A percentile compares a stretch with the other conserved stretches of the same genome.
phyloP scores from a whole-genome alignment of 2,329 filamentous ascomycete genomes.

The Diaporthe australafricana region DNA sequence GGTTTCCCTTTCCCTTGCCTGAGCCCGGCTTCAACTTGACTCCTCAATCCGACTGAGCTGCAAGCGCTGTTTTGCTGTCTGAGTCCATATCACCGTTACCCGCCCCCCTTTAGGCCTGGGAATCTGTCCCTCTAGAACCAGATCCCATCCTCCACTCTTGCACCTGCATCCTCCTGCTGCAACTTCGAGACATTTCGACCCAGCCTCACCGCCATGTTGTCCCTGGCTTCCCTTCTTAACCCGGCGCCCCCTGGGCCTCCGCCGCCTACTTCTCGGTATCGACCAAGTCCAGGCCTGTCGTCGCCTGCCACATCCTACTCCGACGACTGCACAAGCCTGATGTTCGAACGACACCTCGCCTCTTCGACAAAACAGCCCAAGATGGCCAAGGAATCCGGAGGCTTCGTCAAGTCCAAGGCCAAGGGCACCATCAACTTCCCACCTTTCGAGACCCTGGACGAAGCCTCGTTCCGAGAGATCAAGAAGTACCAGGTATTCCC shows the following conservation, averaged over 20 bases:
- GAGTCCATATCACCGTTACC: slow-evolving; percentile 42
- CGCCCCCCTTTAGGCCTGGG: slow-evolving; percentile 27
- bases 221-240: slow-evolving; percentile 75
- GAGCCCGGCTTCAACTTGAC: slow-evolving; percentile 33
- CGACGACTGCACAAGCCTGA: slow-evolving; percentile 45
- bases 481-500: slow-evolving; percentile 74
- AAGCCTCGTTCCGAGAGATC: slow-evolving; percentile 67
- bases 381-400: slow-evolving; percentile 72
- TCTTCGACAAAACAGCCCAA: slow-evolving; percentile 59
- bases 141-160: slow-evolving; percentile 46
- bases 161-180: slow-evolving; percentile 54
- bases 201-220: slow-evolving; percentile 65
- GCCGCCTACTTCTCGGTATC: slow-evolving; percentile 53
- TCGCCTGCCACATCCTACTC: slow-evolving; percentile 49
- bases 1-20: slow-evolving; percentile 40
- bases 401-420: slow-evolving; percentile 70
- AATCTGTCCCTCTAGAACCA: slow-evolving; percentile 39
- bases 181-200: slow-evolving; percentile 55
- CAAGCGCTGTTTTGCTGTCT: slow-evolving; percentile 48
- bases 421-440: slow-evolving; percentile 79
- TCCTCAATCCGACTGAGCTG: slow-evolving; percentile 41
- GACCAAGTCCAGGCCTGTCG: slow-evolving; percentile 53
- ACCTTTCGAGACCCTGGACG: slow-evolving; percentile 76
- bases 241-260: slow-evolving; percentile 60
- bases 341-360: slow-evolving; percentile 45